Evolutionary conservation across 1,284 basidiomycete genomes (phyloP).

Genomic region (Papiliotrema laurentii): DNA sequence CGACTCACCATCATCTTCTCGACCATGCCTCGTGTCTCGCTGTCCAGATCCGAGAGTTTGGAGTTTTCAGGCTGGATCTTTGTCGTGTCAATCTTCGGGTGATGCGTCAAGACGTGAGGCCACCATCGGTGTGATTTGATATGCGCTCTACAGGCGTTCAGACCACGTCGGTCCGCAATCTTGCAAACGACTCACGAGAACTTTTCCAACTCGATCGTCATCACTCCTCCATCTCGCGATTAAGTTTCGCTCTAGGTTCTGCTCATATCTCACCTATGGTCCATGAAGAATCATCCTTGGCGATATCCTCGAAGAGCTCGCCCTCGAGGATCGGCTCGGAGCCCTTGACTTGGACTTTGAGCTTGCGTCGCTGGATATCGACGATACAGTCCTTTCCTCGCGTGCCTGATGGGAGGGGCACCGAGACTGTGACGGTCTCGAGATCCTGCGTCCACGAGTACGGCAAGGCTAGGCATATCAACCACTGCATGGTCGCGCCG

Average conservation of each 20-base stretch:
- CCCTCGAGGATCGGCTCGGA: slow-evolving; percentile 79
- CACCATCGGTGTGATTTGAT: slow-evolving; percentile 69
- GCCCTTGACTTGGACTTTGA: slow-evolving; percentile 81
- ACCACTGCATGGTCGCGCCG: slow-evolving; percentile 14
- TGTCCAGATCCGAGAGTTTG: slow-evolving; percentile 92
- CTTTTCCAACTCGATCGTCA: slow-evolving; percentile 48
- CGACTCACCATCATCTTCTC: slow-evolving; percentile 98
- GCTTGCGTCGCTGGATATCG: slow-evolving; percentile 70
- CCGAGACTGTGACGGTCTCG: slow-evolving; percentile 73
- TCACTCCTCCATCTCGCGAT: slow-evolving; percentile 32
- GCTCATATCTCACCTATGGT: slow-evolving; percentile 64
- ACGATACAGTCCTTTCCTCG: slow-evolving; percentile 71
- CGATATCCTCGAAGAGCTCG: slow-evolving; percentile 89
- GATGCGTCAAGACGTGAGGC: slow-evolving; percentile 91
- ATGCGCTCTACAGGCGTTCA: slow-evolving; percentile 47
- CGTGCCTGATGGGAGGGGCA: slow-evolving; percentile 84
- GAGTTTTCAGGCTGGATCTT: slow-evolving; percentile 96
- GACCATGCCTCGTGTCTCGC: slow-evolving; percentile 77
- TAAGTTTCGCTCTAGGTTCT: no score
- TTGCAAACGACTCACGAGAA: slow-evolving; percentile 28
- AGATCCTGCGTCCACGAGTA: slow-evolving; percentile 92
- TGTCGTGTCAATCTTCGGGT: slow-evolving; percentile 93
- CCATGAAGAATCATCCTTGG: slow-evolving; percentile 96
- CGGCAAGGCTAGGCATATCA: slow-evolving; percentile 63
- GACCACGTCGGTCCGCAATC: neutral